phyloP scores from a whole-genome alignment of 257 asterid genomes.

The Solanum sejunctum region DNA sequence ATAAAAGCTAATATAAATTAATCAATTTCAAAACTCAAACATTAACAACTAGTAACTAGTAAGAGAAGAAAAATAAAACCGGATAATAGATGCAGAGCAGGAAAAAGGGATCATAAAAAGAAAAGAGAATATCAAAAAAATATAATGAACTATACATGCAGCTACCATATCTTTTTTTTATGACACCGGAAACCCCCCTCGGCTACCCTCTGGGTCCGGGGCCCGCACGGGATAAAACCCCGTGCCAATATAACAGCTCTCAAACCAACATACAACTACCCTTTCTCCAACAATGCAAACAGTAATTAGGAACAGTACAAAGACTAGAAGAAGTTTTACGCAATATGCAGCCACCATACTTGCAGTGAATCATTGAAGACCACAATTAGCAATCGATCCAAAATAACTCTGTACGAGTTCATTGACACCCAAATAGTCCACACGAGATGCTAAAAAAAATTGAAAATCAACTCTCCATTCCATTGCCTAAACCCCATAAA shows the following conservation, averaged over 20 bases:
- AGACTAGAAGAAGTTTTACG: neutral
- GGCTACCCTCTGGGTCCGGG: too few species aligned
- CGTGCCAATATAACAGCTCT: too few species aligned
- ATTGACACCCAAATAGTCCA: neutral
- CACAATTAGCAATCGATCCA: neutral
- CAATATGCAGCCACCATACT: neutral
- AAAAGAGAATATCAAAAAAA: neutral
- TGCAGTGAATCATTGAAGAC: neutral
- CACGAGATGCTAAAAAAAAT: neutral
- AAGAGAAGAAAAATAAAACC: neutral
- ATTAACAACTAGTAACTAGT: neutral
- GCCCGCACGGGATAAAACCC: too few species aligned
- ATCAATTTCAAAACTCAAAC: neutral
- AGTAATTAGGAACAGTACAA: neutral
- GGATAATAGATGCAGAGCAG: neutral
- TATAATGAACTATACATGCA: neutral
- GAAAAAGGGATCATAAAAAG: neutral
- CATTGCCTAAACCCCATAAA: neutral
- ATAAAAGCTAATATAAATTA: neutral
- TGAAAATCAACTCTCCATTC: neutral
- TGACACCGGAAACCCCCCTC: too few species aligned
- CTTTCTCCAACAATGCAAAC: neutral
- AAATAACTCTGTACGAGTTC: neutral
- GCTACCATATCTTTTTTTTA: too few species aligned
- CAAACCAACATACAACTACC: too few species aligned